Base-by-base conservation (phyloP, 768 basidiomycete species). In the Cystobasidium tubakii region DNA sequence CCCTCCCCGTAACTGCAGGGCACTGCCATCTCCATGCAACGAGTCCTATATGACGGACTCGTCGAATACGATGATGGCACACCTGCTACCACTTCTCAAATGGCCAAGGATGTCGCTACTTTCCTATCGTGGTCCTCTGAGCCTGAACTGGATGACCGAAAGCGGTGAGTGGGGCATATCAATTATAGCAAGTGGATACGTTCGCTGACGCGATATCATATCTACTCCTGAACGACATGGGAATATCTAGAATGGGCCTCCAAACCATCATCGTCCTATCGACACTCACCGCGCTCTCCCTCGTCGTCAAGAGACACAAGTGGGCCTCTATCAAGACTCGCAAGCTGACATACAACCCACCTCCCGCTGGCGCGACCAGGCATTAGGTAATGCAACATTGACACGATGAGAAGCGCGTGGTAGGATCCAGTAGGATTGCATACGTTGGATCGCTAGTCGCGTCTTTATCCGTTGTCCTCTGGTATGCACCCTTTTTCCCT, bases 51-150 rank as follows among this genome's bases (percentile, higher is more conserved):
- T 81, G 96, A 98, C 79, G 94, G 92, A 44, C 82, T 98, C 55
- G 95, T 98, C 72, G 96, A 99, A 82, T 99, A 90, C 81, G 90
- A 91, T 0, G 96, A 99, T 81, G 92, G 90, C 62, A 98, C 96
- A 1, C 93, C 96, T 17, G 91, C 95, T 15, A 99, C 96, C 62
- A 89, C 92, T 6, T 90, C 92, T 4, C 96, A 99, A 82, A 94
- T 99, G 95, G 95, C 96, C 78, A 99, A 98, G 86, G 96, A 99
- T 80, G 93, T 99, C 67, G 73, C 87, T 57, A 91, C 90, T 1
- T 97, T 98, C 89, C 83, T 98, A 63, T 88, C 87, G 83, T 98
- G 94, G 94, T 91, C 95, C 21, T 87, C 96, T 73, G 96, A 99
- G 82, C 96, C 96, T 34, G 96, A 99, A 82, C 90, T 94, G 79